Evolutionary conservation across 2,329 filamentous ascomycete genomes (phyloP), one percentile per base, ranked within the genome.

Genomic region (Calonectria henricotiae): DNA sequence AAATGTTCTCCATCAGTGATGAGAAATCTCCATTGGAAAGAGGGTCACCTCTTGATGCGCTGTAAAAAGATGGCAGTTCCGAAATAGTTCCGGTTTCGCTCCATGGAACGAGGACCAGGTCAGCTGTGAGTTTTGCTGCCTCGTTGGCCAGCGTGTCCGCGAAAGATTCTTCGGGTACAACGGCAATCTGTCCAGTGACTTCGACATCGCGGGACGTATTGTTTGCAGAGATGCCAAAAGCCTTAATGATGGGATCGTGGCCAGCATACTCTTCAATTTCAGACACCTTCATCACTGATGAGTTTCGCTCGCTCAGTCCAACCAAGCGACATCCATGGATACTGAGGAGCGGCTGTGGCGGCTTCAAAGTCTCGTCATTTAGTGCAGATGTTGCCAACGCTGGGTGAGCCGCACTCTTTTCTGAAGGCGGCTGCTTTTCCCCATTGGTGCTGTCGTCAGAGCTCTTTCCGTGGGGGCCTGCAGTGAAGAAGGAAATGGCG

Each of bases 251-350:
- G 0, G 95, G 94, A 77, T 98, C 96, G 78, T 89, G 88, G 9
- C 89, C 85, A 32, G 89, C 89, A 74, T 91, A 88, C 63, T 96
- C 93, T 54, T 94, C 92, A 9, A 92, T 88, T 78, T 96, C 94
- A 0, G 94, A 92, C 7, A 97, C 94, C 75, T 94, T 92, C 96
- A 98, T 98, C 75, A 98, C 95, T 23, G 94, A 95, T 1, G 95
- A 98, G 55, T 94, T 93, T 87, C 96, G 94, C 78, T 98, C 95
- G 0, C 94, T 96, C 6, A 98, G 88, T 77, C 96, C 93, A 43
- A 97, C 84, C 15, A 98, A 88, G n/a, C 95, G 92, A 20, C 97
- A 84, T 20, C 62, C 62, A 6, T 64, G 46, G 17, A 64, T 47
- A 12, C 25, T 54, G 3, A 64, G 35, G 1, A 64, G 61, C 4